A percentile compares a stretch with the other conserved stretches of the same genome.
Evolutionary conservation across 2,329 filamentous ascomycete species (phyloP).

Genomic region (Rachicladosporium sp.): DNA sequence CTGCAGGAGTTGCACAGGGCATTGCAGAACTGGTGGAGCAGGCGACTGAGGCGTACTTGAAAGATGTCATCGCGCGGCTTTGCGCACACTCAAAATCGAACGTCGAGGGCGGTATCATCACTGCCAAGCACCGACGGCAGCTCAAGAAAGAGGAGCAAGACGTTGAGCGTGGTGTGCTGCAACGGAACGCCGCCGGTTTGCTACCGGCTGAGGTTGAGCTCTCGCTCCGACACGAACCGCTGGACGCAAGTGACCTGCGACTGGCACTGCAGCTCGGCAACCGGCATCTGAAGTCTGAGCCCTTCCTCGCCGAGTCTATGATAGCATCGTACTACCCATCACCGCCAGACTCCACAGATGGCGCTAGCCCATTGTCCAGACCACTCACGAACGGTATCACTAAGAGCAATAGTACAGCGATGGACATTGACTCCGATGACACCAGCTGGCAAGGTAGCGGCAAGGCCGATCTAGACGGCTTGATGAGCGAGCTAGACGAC

Average conservation of each 20-base stretch:
- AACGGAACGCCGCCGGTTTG: constrained; percentile 62
- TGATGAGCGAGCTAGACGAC: constrained; percentile 28
- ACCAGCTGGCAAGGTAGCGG: constrained; percentile 27
- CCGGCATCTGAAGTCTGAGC: constrained; percentile 64
- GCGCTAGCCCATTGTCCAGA: constrained; percentile 2
- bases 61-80: constrained; percentile 45
- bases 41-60: constrained; percentile 51
- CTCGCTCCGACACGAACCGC: constrained; percentile 55
- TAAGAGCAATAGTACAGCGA: constrained; percentile 21
- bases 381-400: constrained; percentile 12
- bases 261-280: constrained; percentile 66
- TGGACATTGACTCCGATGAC: constrained; percentile 25
- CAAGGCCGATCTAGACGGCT: constrained; percentile 15
- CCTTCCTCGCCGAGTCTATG: constrained; percentile 59
- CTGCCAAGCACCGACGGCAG: constrained; percentile 62
- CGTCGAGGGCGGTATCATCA: constrained; percentile 52
- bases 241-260: constrained; percentile 68
- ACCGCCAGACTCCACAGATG: constrained; percentile 6
- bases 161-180: constrained; percentile 59
- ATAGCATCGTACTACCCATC: constrained; percentile 32
- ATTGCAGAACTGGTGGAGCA: constrained; percentile 50
- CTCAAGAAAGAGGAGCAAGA: constrained; percentile 65
- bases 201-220: constrained; percentile 72
- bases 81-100: constrained; percentile 44
- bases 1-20: constrained; percentile 23